Evolutionary conservation across 108 stramenopile species (phyloP).

Genomic region (Fistulifera solaris): DNA sequence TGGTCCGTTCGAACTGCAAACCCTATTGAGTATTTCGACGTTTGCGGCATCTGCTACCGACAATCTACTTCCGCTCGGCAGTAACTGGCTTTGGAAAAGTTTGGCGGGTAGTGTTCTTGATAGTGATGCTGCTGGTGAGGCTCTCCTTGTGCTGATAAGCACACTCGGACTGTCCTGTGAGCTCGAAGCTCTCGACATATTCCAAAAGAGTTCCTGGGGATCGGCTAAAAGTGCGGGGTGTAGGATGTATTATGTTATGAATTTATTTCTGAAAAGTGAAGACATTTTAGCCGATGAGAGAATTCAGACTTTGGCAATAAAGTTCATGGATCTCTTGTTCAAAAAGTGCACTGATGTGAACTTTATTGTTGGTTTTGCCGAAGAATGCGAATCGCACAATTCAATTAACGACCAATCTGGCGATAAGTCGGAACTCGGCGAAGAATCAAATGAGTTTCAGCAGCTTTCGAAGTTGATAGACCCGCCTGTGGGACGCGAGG

Average conservation of each 20-base stretch:
- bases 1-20: slow-evolving; percentile 33
- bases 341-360: slow-evolving; percentile 2
- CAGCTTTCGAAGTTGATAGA: slow-evolving; percentile 1
- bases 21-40: slow-evolving; percentile 20
- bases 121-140: slow-evolving; percentile 21
- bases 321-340: slow-evolving; percentile 12
- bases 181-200: slow-evolving; percentile 27
- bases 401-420: slow-evolving; percentile 6
- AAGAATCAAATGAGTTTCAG: slow-evolving; percentile 5
- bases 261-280: slow-evolving; percentile 65
- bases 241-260: slow-evolving; percentile 72
- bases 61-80: slow-evolving; percentile 42
- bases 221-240: slow-evolving; percentile 22
- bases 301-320: slow-evolving; percentile 10
- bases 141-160: slow-evolving; percentile 27
- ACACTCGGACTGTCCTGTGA: slow-evolving; percentile 37
- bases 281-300: slow-evolving; percentile 35
- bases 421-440: not conserved
- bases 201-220: not conserved
- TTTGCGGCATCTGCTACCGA: slow-evolving; percentile 4
- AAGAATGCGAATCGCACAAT: slow-evolving; percentile 39
- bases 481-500: slow-evolving; percentile 3
- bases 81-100: slow-evolving; percentile 70
- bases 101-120: slow-evolving; percentile 24
- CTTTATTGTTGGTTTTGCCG: slow-evolving; percentile 14